A percentile compares a stretch with the other conserved stretches of the same genome.
Evolutionary conservation across 2,329 filamentous ascomycete genomes (phyloP).

Genomic region (Hypomyces rosellus): DNA sequence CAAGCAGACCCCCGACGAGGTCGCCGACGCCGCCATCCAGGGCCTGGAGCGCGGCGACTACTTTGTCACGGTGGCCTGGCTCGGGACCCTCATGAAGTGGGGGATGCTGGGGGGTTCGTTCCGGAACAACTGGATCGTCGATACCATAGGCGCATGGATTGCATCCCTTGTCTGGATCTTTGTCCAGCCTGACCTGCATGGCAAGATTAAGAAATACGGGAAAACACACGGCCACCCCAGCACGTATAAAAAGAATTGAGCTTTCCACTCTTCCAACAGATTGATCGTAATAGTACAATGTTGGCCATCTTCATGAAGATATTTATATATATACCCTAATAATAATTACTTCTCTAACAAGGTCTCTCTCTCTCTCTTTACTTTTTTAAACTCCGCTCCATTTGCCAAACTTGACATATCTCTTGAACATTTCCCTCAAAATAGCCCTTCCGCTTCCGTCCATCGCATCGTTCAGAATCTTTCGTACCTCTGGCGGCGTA

Average conservation of each 20-base stretch:
- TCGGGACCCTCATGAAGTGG: constrained; percentile 68
- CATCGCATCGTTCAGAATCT: constrained; percentile 53
- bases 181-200: constrained; percentile 48
- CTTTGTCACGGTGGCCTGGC: constrained; percentile 66
- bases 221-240: constrained; percentile 54
- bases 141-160: constrained; percentile 51
- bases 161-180: constrained; percentile 52
- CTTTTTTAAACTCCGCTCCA: constrained; percentile 50
- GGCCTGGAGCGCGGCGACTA: constrained; percentile 78
- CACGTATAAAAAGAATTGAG: constrained; percentile 29
- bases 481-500: constrained; percentile 47
- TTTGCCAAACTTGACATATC: constrained; percentile 58
- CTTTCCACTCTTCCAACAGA: not conserved
- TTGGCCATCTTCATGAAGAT: not conserved
- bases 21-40: constrained; percentile 62
- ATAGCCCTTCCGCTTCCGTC: constrained; percentile 54
- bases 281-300: not conserved
- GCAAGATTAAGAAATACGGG: constrained; percentile 50
- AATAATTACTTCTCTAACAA: not conserved
- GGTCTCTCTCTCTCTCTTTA: not conserved
- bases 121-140: constrained; percentile 54
- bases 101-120: constrained; percentile 47
- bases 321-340: constrained; percentile 10
- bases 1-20: constrained; percentile 68
- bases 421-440: constrained; percentile 51